A percentile compares a stretch with the other conserved stretches of the same genome.
Conservation (phyloP, 345 rosid species). For the Bruguiera parviflora region DNA sequence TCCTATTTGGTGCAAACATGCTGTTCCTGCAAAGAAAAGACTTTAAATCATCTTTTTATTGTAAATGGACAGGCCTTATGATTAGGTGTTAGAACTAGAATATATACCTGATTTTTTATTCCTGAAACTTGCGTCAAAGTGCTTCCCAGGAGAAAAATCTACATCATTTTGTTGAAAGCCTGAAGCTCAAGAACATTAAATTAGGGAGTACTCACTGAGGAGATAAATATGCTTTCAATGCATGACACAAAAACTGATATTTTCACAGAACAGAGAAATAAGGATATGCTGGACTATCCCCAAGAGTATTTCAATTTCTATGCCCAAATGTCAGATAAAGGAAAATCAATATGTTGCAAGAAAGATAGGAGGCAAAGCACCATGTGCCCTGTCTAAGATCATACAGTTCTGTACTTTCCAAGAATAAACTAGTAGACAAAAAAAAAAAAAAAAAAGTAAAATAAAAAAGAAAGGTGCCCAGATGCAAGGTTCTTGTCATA, state of each 20-base stretch:
- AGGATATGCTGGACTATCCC: background rate
- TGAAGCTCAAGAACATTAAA: constrained; percentile 23
- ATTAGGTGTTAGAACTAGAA: background rate
- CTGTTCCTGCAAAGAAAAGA: background rate
- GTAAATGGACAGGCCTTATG: background rate
- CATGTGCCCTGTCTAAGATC: too few species aligned
- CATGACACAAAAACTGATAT: background rate
- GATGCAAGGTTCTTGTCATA: too few species aligned
- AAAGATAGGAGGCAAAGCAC: too few species aligned
- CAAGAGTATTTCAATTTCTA: background rate
- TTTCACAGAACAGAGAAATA: background rate
- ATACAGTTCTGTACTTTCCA: too few species aligned
- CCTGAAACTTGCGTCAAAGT: constrained; percentile 48
- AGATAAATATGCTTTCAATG: background rate
- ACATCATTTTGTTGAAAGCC: constrained; percentile 38
- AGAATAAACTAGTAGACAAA: too few species aligned
- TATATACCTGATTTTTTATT: constrained; percentile 40
- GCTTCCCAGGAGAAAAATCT: constrained; percentile 31
- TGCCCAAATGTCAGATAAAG: background rate
- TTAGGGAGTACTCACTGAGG: background rate
- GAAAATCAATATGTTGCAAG: background rate
- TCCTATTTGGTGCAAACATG: background rate
- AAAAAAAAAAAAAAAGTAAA: too few species aligned
- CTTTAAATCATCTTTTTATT: too few species aligned
- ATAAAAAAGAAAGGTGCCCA: too few species aligned